Base-by-base conservation (phyloP, 306 rosid species). In the Glycine soja region DNA sequence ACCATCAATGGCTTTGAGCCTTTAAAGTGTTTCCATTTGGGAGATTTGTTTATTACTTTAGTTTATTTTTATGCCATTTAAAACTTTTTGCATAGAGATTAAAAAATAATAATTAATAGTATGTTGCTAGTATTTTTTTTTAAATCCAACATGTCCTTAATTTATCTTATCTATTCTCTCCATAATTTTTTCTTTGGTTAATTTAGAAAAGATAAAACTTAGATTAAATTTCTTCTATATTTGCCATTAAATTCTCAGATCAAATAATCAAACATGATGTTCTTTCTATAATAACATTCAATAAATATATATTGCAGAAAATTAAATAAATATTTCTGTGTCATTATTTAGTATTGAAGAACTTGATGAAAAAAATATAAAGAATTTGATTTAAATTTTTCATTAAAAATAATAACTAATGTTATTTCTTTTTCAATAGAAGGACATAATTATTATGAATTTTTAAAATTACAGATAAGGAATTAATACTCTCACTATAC, bases 1-100 rank as follows among this genome's bases (percentile, higher is more conserved):
- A n/a, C n/a, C n/a, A n/a, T n/a, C n/a, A 79, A 38, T 2, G 62
- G 18, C 72, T 32, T 76, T 36, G 47, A 5, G 61, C 18, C 72
- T 32, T 63, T 36, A 62, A 5, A 3, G 32, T n/a, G 13, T 24
- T 24, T 24, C 30, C 30, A 24, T 24, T 24, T 24, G 30, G 30
- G 2, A 24, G 1, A 24, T 24, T 24, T 24, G 2, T 1, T 24
- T 24, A n/a, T n/a, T n/a, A n/a, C n/a, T n/a, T n/a, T n/a, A n/a
- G 2, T 1, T 24, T 24, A 24, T 24, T 24, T 24, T 24, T 24
- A 36, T 36, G 40, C 3, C 0, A 36, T 36, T 36, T 36, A 24
- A 24, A 2, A 24, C 2, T 24, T 24, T 24, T 24, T 24, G 30
- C 30, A 24, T 24, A 24, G 2, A 24, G 30, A 24, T 24, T 3